Conservation (phyloP, 495 filamentous ascomycete species). For the Hypoxylon rickii region DNA sequence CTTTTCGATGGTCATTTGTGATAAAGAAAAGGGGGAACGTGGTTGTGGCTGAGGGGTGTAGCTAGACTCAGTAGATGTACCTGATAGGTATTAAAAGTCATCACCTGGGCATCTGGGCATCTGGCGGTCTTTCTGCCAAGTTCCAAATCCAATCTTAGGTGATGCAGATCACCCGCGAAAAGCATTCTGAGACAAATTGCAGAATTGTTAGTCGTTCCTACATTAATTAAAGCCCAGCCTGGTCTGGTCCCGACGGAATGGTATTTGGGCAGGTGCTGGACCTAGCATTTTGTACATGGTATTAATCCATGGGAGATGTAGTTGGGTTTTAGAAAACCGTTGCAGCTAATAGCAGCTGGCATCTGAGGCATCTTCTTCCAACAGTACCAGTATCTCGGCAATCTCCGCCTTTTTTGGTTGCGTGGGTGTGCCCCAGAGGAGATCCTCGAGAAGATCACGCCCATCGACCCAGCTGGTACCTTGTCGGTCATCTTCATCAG, state of each 20-base stretch:
- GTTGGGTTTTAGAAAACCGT: constrained; percentile 16
- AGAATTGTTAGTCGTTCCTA: constrained; percentile 7
- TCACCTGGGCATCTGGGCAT: no score
- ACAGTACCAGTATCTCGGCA: neutral
- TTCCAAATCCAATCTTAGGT: no score
- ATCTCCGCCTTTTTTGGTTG: no score
- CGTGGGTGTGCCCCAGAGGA: no score
- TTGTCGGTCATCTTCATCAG: no score
- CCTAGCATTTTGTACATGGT: no score
- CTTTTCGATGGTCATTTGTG: neutral
- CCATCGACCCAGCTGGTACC: no score
- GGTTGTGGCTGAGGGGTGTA: constrained; percentile 20
- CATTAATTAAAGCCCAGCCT: constrained; percentile 18
- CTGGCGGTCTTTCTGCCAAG: no score
- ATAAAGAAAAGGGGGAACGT: constrained; percentile 16
- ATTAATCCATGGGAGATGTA: no score
- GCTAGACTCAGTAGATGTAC: constrained; percentile 1
- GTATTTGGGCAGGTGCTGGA: constrained; percentile 20
- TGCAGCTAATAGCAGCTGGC: constrained; percentile 16
- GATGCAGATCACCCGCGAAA: constrained; percentile 7
- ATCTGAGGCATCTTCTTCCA: no score
- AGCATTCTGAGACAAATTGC: constrained; percentile 19
- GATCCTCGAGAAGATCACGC: no score
- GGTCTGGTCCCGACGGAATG: constrained; percentile 26
- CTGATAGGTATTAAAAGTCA: constrained; percentile 4